Base-by-base conservation (phyloP, 2,329 filamentous ascomycete species). In the Paecilomyces variotii region DNA sequence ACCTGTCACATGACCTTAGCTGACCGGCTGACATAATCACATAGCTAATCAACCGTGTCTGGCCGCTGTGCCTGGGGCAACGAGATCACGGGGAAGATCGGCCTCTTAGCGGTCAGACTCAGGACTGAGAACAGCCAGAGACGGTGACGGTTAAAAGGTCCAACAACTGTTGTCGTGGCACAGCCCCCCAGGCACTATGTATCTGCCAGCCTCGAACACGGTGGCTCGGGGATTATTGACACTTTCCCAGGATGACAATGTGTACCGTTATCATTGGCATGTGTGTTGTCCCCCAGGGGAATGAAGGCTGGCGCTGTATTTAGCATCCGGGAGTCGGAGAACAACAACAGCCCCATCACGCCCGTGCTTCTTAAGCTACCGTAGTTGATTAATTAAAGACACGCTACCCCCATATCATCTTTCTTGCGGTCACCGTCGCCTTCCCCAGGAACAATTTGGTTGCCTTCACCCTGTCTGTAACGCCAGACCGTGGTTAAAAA, bases 351-450 rank as follows among this genome's bases (percentile, higher is more conserved):
- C 19, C 24, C 50, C 25, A 45, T 19, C n/a, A 24, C 39, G 39
- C 39, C 39, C 39, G n/a, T 19, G 39, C 39, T 19, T 45, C 32
- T 19, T 45, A 14, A 52, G 25, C 50, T 26, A 26, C 50, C n/a
- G 50, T 52, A 28, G 25, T 26, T 52, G 57, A 50, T 55, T 45
- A 54, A 49, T 54, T 34, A 26, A 45, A 55, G 62, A 34, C 63
- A 63, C 53, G 60, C 66, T n/a, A 60, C 60, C 30, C 45, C 63
- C 5, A 61, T 58, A 53, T 58, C 54, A 59, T 32, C 63, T 52
- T 52, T 26, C 25, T 52, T 52, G 50, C 65, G 12, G 55, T 63
- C 50, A 58, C 61, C 34, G 54, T 62, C 32, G 62, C 61, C 56
- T 55, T 57, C 19, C 55, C 54, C 14, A 27, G 25, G 54, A 39